Percentiles rank a stretch among this genome's conserved stretches.
phyloP scores from a whole-genome alignment of 2,329 filamentous ascomycete genomes.

The Harringtonia lauricola region DNA sequence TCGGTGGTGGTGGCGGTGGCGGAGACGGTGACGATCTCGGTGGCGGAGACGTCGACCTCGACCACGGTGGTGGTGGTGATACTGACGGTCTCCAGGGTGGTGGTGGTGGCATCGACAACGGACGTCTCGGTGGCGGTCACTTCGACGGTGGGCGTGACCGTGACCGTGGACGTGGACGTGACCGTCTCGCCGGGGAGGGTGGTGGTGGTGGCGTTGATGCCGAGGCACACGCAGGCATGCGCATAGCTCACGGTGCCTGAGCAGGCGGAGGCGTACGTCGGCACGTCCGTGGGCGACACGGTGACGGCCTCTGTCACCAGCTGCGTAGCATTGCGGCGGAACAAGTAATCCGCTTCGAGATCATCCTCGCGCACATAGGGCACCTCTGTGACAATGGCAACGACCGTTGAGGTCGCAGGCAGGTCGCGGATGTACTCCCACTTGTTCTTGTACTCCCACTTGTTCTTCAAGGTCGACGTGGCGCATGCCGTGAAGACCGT shows the following conservation, averaged over 20 bases:
- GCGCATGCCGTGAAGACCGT: background rate
- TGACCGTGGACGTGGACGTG: conserved; percentile 4
- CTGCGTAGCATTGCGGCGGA: too few species aligned
- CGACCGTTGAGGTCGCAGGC: too few species aligned
- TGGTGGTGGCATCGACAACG: background rate
- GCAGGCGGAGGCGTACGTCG: conserved; percentile 17
- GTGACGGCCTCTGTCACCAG: background rate
- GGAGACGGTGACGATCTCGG: background rate
- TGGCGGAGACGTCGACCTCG: background rate
- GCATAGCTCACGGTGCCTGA: conserved; percentile 10
- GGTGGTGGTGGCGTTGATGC: conserved; percentile 10
- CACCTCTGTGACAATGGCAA: background rate
- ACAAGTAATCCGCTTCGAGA: too few species aligned
- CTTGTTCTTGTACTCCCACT: too few species aligned
- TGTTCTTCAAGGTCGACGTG: too few species aligned
- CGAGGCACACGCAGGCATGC: conserved; percentile 19
- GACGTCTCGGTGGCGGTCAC: background rate
- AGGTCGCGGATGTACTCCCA: too few species aligned
- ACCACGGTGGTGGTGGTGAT: background rate
- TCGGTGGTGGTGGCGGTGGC: background rate
- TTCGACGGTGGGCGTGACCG: background rate
- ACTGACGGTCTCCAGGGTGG: background rate
- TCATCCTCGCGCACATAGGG: too few species aligned
- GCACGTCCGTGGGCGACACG: conserved; percentile 4
- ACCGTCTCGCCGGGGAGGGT: conserved; percentile 1